Evolutionary conservation across 345 rosid species (phyloP).

Genomic region (Chamaenerion angustifolium): DNA sequence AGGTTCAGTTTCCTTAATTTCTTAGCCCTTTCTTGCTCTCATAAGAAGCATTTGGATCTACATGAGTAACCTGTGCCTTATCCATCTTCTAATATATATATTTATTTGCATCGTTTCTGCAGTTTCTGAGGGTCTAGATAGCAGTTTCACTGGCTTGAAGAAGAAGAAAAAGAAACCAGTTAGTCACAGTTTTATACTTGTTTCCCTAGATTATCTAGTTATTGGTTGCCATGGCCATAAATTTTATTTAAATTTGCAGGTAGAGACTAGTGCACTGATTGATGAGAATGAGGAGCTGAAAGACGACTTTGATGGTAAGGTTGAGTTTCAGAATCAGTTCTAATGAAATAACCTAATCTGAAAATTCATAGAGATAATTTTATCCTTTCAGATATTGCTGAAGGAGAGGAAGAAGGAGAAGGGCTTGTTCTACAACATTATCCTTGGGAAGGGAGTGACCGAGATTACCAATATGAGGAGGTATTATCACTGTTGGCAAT

Average conservation of each 20-base stretch:
- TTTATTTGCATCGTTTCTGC: background rate
- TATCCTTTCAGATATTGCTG: constrained; percentile 25
- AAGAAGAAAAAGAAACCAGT: constrained; percentile 96
- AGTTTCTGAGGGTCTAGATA: constrained; percentile 71
- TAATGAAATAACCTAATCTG: background rate
- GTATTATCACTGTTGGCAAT: constrained; percentile 14
- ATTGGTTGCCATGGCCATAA: too few relatives aligned
- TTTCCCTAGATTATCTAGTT: background rate
- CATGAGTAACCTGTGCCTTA: too few relatives aligned
- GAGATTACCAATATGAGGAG: constrained; percentile 82
- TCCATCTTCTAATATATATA: too few relatives aligned
- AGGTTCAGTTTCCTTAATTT: constrained; percentile 17
- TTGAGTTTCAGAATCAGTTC: constrained; percentile 1
- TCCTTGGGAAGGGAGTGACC: constrained; percentile 91
- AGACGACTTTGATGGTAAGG: constrained; percentile 61
- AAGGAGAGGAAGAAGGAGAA: constrained; percentile 52
- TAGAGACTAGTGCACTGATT: constrained; percentile 43
- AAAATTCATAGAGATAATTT: background rate
- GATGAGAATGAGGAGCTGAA: constrained; percentile 46
- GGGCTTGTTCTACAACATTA: constrained; percentile 26
- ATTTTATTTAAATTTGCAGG: constrained; percentile 20
- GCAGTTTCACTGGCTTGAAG: constrained; percentile 61
- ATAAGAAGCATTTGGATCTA: too few relatives aligned
- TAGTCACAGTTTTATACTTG: constrained; percentile 10
- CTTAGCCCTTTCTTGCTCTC: background rate